Evolutionary conservation across 371 early-diverging fungal species (phyloP), one percentile per base, ranked within the genome.

Genomic region (Mucor velutinosus): DNA sequence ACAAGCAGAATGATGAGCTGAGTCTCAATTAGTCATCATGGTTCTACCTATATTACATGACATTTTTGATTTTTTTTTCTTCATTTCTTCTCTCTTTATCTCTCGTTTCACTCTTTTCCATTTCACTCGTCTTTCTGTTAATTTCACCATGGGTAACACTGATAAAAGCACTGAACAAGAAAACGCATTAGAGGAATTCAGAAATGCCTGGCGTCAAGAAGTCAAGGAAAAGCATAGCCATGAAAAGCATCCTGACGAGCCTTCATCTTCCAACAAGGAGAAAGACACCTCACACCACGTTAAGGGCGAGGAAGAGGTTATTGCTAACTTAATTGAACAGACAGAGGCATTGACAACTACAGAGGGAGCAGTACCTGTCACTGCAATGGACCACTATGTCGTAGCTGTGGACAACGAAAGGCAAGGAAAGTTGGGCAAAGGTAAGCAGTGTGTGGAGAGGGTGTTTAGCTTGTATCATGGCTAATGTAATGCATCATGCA

Each of bases 381-480:
- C 73, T 10, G 85, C 84, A 2, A 73, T 87, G 76, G 84, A 84
- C 43, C 69, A 78, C 61, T 87, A 87, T 70, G 64, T 78, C 17
- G 49, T 62, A 47, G 87, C 85, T 8, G 81, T 82, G 17, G 78
- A 77, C 45, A 68, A 77, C 60, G 87, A 87, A 67, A 69, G 80
- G 60, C 76, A 84, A 66, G 85, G 85, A 30, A 79, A 83, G 57
- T 45, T 87, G 19, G 81, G 80, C 32, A 65, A 80, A 81, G 87
- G 87, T 84, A 58, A 53, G 12, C 15, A 43, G 15, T 43, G 14
- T 43, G 6, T 30, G 30, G 35, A 35, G 11, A 5, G 35, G 1
- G 11, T 35, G 35, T 35, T 35, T 25, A 0, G 6, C 14, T 64
- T 39, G 21, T 23, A 17, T 6, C 37, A 49, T 35, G 21, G 41